Conservation (phyloP, 768 basidiomycete genomes). For the Albatrellus ellisii region DNA sequence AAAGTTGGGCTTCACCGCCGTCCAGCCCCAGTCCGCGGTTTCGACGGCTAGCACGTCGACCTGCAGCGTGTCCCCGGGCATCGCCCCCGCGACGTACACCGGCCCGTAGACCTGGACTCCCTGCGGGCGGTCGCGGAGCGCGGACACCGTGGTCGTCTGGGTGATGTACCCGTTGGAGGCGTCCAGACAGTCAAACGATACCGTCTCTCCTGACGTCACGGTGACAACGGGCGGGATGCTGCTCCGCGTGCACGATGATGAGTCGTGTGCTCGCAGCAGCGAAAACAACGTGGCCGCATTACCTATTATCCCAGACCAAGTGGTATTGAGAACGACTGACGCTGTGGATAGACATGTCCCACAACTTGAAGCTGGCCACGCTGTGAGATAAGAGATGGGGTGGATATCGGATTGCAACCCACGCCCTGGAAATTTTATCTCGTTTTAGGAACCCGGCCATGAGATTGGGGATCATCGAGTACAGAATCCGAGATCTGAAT, state of each 20-base stretch:
- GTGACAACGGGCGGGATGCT: constrained; percentile 40
- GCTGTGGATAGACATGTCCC: constrained; percentile 42
- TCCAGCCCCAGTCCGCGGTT: constrained; percentile 52
- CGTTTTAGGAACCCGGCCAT: no score
- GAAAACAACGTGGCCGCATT: neutral
- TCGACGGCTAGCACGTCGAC: constrained; percentile 42
- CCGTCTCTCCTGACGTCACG: constrained; percentile 37
- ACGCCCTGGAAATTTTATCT: no score
- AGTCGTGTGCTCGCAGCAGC: neutral
- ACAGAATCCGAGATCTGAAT: no score
- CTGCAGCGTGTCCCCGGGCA: constrained; percentile 44
- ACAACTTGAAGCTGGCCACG: no score
- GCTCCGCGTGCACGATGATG: neutral
- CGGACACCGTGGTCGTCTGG: constrained; percentile 23
- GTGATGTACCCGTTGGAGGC: constrained; percentile 49
- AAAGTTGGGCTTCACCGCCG: constrained; percentile 44
- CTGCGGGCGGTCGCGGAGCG: constrained; percentile 29
- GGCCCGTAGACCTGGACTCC: constrained; percentile 52
- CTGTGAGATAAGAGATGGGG: no score
- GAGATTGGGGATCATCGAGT: no score
- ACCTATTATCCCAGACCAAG: constrained; percentile 53
- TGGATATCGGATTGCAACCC: no score
- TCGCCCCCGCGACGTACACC: constrained; percentile 36
- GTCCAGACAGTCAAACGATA: constrained; percentile 50
- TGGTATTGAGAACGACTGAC: constrained; percentile 39